Evolutionary conservation across 257 asterid genomes (phyloP), one percentile per base, ranked within the genome.

Genomic region (Rhazya stricta): DNA sequence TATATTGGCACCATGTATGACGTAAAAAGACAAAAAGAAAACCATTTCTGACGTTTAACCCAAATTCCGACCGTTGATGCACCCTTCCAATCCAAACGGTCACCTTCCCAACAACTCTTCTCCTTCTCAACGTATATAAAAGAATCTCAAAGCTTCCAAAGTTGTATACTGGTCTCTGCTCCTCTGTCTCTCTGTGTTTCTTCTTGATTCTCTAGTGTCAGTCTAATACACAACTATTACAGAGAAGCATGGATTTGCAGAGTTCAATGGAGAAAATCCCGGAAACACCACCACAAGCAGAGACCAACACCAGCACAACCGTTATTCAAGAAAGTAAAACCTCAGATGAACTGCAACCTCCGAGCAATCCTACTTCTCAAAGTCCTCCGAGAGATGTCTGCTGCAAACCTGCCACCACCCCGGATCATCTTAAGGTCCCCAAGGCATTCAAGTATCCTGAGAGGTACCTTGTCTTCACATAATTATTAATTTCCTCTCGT

Each of bases 371-470:
- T 30, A 2, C 13, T 7, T 42, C 37, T 42, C 34, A 39, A 67
- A 11, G 32, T 39, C 10, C 30, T 41, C 30, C 32, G 5, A 7
- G 32, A 9, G 72, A 43, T n/a, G 34, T 36, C 45, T 67, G 82
- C 68, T 76, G 83, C 69, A 86, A 73, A 51, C 80, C 60, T 30
- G 79, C 78, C 70, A 77, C 78, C 74, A 79, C 85, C 2, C 97
- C 97, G 0, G 90, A 85, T 68, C 83, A 87, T 39, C 89, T 91
- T 29, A 89, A 85, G 76, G 82, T 91, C 66, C 97, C 96, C 45
- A 84, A 84, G 76, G 86, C 96, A 58, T 84, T 89, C 84, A 89
- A 87, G 73, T 84, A 83, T 80, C 84, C 88, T 0, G 96, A 91
- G 70, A 86, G 96, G 97, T 91, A 0, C 30, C 51, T 9, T 46